A percentile compares a stretch with the other conserved stretches of the same genome.
phyloP scores from a whole-genome alignment of 2,329 filamentous ascomycete species.

The Hymenoscyphus occultus region DNA sequence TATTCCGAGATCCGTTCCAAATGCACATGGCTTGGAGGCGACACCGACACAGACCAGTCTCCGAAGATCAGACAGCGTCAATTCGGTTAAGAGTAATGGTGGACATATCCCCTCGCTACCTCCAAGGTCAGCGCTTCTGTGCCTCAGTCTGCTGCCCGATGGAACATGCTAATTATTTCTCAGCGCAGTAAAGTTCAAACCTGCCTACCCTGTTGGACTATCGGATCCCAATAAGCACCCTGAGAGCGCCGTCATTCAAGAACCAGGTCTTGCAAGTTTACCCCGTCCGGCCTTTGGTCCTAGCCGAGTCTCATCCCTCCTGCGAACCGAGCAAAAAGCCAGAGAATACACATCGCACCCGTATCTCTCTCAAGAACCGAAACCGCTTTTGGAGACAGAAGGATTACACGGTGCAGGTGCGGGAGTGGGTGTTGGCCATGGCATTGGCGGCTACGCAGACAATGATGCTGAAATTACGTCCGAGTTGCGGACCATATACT shows the following conservation, averaged over 20 bases:
- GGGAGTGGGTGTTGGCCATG: constrained; percentile 58
- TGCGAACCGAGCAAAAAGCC: constrained; percentile 33
- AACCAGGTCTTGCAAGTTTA: constrained; percentile 24
- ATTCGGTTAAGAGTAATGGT: constrained; percentile 31
- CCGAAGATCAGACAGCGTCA: constrained; percentile 31
- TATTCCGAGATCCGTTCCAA: constrained; percentile 28
- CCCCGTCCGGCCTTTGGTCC: constrained; percentile 12
- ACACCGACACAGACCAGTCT: constrained; percentile 27
- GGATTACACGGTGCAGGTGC: constrained; percentile 57
- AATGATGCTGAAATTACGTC: constrained; percentile 77
- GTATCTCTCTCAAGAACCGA: constrained; percentile 52
- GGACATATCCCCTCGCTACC: constrained; percentile 16
- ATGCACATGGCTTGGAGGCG: constrained; percentile 27
- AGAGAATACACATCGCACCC: constrained; percentile 48
- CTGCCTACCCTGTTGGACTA: constrained; percentile 31
- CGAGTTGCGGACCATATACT: constrained; percentile 83
- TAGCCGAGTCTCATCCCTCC: constrained; percentile 27
- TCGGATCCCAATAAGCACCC: constrained; percentile 32
- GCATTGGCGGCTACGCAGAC: constrained; percentile 61
- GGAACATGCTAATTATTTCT: constrained; percentile 5
- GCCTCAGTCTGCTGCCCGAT: neutral
- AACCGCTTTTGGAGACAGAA: constrained; percentile 49
- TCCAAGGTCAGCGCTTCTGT: constrained; percentile 22
- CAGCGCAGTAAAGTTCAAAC: constrained; percentile 29
- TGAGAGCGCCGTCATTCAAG: constrained; percentile 34